These are phyloP conservation scores for Nakazawaea ambrosiae DNA, from an alignment of 805 yeast species.

Conservation along the genomic window DNA sequence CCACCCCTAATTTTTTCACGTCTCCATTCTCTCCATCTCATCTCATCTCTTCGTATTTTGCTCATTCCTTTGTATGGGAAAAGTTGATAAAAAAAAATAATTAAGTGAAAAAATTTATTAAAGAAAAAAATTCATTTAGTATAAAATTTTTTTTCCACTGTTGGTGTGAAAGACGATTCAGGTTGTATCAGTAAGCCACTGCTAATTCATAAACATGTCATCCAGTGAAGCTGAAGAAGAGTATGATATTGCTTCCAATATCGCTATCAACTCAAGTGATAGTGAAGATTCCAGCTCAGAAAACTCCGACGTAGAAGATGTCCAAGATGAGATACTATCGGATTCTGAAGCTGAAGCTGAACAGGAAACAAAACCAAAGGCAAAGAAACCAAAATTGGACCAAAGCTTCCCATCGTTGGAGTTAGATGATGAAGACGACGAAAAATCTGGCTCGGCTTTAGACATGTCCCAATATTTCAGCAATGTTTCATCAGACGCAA, in stretches of 20 bases:
- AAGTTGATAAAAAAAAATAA: no score
- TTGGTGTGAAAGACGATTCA: no score
- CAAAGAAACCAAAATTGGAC: constrained; percentile 14
- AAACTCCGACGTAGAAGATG: constrained; percentile 25
- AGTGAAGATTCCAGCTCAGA: constrained; percentile 14
- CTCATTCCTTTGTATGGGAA: no score
- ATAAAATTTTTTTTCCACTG: no score
- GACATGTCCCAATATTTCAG: constrained; percentile 30
- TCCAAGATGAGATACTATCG: constrained; percentile 47
- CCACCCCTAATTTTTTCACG: no score
- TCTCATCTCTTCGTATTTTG: no score
- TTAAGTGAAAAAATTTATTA: no score
- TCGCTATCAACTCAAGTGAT: constrained; percentile 40
- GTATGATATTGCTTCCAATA: constrained; percentile 55
- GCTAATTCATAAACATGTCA: background rate
- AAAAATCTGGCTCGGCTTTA: constrained; percentile 20
- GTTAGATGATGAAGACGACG: constrained; percentile 34
- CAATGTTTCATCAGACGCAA: constrained; percentile 28
- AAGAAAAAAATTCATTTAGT: no score
- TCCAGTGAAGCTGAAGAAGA: constrained; percentile 36
- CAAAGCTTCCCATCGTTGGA: constrained; percentile 33
- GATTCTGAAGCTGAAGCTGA: constrained; percentile 35
- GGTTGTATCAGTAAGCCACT: background rate
- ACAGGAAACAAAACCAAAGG: constrained; percentile 21
- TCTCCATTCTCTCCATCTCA: no score